Percentiles rank a stretch among this genome's conserved stretches.
These are phyloP conservation scores for Rutstroemia sydowiana DNA, from an alignment of 2,329 filamentous ascomycete species.

Conservation along the genomic window DNA sequence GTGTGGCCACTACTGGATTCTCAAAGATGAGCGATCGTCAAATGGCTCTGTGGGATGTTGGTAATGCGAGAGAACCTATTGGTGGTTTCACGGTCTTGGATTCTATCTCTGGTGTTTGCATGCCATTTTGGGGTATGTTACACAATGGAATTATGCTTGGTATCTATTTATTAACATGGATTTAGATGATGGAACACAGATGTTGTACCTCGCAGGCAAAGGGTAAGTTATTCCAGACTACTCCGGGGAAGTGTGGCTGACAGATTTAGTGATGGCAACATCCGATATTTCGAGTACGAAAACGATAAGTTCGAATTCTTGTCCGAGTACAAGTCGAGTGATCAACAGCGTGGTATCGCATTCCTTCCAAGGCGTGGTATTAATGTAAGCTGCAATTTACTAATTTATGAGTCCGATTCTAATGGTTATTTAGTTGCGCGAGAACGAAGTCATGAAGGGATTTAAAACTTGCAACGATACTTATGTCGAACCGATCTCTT, in stretches of 20 bases:
- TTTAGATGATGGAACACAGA: slow-evolving; percentile 80
- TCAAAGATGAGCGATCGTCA: slow-evolving; percentile 98
- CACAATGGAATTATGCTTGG: slow-evolving; percentile 16
- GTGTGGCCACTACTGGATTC: slow-evolving; percentile 93
- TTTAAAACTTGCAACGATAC: slow-evolving; percentile 95
- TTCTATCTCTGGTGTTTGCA: slow-evolving; percentile 94
- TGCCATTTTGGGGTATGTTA: slow-evolving; percentile 87
- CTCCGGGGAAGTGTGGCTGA: slow-evolving; percentile 12
- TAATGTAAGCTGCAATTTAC: slow-evolving; percentile 50
- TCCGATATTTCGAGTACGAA: slow-evolving; percentile 96
- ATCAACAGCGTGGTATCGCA: slow-evolving; percentile 89
- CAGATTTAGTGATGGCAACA: slow-evolving; percentile 79
- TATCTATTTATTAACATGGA: slow-evolving; percentile 14
- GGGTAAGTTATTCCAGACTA: slow-evolving; percentile 53
- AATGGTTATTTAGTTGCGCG: slow-evolving; percentile 57
- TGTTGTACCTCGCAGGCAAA: slow-evolving; percentile 93
- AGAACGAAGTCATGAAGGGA: slow-evolving; percentile 90
- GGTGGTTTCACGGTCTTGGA: slow-evolving; percentile 87
- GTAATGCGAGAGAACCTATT: slow-evolving; percentile 70
- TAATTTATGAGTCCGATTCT: slow-evolving; percentile 12
- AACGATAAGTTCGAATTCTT: slow-evolving; percentile 98
- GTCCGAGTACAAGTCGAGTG: slow-evolving; percentile 93
- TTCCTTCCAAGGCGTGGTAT: slow-evolving; percentile 94
- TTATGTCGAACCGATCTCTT: slow-evolving; percentile 95
- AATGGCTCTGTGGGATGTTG: slow-evolving; percentile 89